Evolutionary conservation across 2,329 filamentous ascomycete genomes (phyloP).

Genomic region (Nectriaceae sp.): DNA sequence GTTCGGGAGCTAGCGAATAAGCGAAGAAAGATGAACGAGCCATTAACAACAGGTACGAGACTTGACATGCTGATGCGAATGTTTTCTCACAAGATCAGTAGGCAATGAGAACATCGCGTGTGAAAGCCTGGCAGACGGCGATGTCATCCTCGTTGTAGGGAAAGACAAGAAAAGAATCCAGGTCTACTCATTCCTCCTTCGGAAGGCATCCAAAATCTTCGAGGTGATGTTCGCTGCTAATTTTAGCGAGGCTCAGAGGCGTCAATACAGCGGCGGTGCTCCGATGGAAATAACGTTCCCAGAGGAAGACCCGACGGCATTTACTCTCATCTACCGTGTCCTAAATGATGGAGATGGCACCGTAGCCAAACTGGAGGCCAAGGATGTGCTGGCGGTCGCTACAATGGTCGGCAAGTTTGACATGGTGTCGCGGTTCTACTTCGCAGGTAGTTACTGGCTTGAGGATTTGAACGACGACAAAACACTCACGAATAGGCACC

Average conservation of each 20-base stretch:
- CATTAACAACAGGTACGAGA: too few species aligned
- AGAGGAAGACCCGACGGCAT: not conserved
- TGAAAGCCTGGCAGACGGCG: slow-evolving; percentile 11
- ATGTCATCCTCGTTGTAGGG: slow-evolving; percentile 19
- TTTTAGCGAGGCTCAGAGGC: slow-evolving; percentile 21
- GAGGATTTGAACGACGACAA: not conserved
- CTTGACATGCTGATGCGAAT: too few species aligned
- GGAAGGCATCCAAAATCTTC: slow-evolving; percentile 27
- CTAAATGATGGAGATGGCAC: not conserved
- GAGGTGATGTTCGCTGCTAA: slow-evolving; percentile 24
- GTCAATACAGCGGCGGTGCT: slow-evolving; percentile 1
- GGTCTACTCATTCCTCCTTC: slow-evolving; percentile 22
- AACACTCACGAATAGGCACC: not conserved
- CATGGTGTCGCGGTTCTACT: not conserved
- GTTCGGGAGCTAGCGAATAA: too few species aligned
- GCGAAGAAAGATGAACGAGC: too few species aligned
- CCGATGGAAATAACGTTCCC: not conserved
- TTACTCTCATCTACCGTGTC: not conserved
- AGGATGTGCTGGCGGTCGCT: not conserved
- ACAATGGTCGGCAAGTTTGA: not conserved
- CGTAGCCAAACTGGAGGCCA: not conserved
- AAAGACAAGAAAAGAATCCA: slow-evolving; percentile 6
- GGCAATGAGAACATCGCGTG: too few species aligned
- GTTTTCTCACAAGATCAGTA: too few species aligned
- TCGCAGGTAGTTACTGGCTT: not conserved